A percentile compares a stretch with the other conserved stretches of the same genome.
phyloP scores from a whole-genome alignment of 495 filamentous ascomycete genomes.

The Glonium stellatum region DNA sequence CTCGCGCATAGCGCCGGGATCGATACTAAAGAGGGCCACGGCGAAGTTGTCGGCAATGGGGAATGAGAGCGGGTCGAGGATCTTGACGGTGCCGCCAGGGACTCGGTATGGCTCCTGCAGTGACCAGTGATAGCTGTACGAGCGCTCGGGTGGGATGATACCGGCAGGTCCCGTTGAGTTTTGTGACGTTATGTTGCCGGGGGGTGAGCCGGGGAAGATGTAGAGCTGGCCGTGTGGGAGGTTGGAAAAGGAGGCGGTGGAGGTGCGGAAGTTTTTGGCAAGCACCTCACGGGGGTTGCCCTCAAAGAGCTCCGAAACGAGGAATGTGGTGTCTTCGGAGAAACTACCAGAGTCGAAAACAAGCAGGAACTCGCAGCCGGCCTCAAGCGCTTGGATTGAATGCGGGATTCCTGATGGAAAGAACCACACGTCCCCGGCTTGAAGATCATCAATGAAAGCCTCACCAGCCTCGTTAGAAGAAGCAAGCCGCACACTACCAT shows the following conservation, averaged over 20 bases:
- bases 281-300: too few species aligned
- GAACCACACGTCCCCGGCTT: constrained; percentile 59
- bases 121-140: constrained; percentile 63
- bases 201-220: too few species aligned
- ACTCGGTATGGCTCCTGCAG: constrained; percentile 51
- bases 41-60: constrained; percentile 55
- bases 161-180: constrained; percentile 55
- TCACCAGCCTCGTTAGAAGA: constrained; percentile 61
- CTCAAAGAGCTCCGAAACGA: constrained; percentile 49
- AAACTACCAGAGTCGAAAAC: too few species aligned
- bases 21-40: constrained; percentile 53
- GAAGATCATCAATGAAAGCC: constrained; percentile 59
- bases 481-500: constrained; percentile 47
- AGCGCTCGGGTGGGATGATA: constrained; percentile 42
- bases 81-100: constrained; percentile 53
- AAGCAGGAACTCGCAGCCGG: too few species aligned
- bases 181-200: too few species aligned
- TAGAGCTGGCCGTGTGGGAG: too few species aligned
- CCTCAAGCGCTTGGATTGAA: too few species aligned
- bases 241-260: too few species aligned
- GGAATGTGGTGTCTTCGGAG: too few species aligned
- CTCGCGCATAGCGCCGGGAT: constrained; percentile 67
- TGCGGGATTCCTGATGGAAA: constrained; percentile 63
- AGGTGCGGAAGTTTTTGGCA: too few species aligned
- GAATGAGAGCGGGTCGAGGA: constrained; percentile 58